Evolutionary conservation across 2,329 filamentous ascomycete genomes (phyloP).

Genomic region (Curvularia lunata): DNA sequence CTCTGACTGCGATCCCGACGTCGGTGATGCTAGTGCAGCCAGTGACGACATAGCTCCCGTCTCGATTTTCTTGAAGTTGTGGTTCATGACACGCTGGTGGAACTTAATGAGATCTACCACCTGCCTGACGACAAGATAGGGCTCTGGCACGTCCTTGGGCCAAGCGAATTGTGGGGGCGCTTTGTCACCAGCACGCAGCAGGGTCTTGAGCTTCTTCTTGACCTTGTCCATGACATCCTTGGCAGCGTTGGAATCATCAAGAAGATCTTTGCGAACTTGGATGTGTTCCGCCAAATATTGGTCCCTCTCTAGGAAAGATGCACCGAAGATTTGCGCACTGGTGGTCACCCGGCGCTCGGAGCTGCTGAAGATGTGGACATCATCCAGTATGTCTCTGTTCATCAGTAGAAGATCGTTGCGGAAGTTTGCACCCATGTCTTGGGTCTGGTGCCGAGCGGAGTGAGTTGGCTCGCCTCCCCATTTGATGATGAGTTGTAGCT

Average conservation of each 20-base stretch:
- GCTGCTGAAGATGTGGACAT: conserved; percentile 94
- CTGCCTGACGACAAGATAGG: conserved; percentile 86
- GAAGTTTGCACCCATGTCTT: conserved; percentile 95
- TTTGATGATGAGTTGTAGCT: conserved; percentile 96
- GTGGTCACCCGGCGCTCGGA: conserved; percentile 94
- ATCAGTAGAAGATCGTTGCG: conserved; percentile 91
- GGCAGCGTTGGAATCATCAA: conserved; percentile 97
- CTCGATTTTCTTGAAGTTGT: conserved; percentile 86
- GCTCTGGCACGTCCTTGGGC: conserved; percentile 92
- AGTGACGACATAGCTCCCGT: conserved; percentile 69
- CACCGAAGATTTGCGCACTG: conserved; percentile 94
- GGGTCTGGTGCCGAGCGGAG: conserved; percentile 92
- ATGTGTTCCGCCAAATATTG: conserved; percentile 87
- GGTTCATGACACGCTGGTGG: conserved; percentile 90
- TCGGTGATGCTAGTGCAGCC: conserved; percentile 48
- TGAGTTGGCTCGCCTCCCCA: conserved; percentile 99
- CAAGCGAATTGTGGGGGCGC: conserved; percentile 97
- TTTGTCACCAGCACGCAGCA: conserved; percentile 89
- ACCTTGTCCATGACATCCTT: conserved; percentile 99
- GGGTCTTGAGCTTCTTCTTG: conserved; percentile 97
- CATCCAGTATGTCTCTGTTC: conserved; percentile 88
- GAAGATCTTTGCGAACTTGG: conserved; percentile 86
- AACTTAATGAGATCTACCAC: conserved; percentile 98
- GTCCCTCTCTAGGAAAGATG: conserved; percentile 85
- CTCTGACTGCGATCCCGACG: conserved; percentile 45